Percentiles rank a stretch among this genome's conserved stretches.
Evolutionary conservation across 2,329 filamentous ascomycete genomes (phyloP).

Genomic region (Verruconis gallopava): DNA sequence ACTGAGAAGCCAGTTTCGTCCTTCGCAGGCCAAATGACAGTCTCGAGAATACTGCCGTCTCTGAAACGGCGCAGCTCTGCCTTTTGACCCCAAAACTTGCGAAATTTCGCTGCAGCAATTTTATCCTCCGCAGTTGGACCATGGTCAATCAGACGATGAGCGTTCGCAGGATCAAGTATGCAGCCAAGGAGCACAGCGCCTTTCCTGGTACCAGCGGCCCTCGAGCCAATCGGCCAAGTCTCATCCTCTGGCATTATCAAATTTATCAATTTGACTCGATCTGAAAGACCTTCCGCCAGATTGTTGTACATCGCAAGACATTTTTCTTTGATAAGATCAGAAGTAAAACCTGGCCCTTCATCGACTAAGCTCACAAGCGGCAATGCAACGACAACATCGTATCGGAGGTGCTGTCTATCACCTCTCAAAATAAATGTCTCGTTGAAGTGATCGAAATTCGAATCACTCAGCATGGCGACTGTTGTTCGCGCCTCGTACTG

Average conservation of each 20-base stretch:
- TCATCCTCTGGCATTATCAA: constrained; percentile 19
- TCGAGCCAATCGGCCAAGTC: constrained; percentile 24
- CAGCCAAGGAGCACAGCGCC: constrained; percentile 49
- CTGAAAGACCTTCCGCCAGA: constrained; percentile 58
- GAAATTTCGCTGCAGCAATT: constrained; percentile 67
- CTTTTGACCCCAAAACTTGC: constrained; percentile 89
- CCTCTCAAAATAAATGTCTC: constrained; percentile 61
- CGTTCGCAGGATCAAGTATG: constrained; percentile 58
- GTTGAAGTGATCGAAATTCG: constrained; percentile 66
- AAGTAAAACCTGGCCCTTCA: not conserved
- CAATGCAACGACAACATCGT: constrained; percentile 39
- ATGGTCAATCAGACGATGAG: constrained; percentile 67
- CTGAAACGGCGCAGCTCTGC: constrained; percentile 89
- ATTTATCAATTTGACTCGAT: constrained; percentile 55
- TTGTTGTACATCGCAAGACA: constrained; percentile 48
- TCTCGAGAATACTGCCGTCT: constrained; percentile 87
- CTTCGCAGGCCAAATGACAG: constrained; percentile 64
- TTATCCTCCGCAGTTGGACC: constrained; percentile 80
- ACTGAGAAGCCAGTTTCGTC: constrained; percentile 48
- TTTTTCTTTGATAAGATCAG: constrained; percentile 21
- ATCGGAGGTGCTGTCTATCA: constrained; percentile 38
- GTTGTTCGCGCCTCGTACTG: constrained; percentile 64
- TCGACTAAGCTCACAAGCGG: not conserved
- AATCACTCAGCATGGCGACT: constrained; percentile 60
- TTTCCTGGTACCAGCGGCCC: constrained; percentile 11